Evolutionary conservation across 2,329 filamentous ascomycete genomes (phyloP), one percentile per base, ranked within the genome.

Genomic region (Cordyceps fumosorosea): DNA sequence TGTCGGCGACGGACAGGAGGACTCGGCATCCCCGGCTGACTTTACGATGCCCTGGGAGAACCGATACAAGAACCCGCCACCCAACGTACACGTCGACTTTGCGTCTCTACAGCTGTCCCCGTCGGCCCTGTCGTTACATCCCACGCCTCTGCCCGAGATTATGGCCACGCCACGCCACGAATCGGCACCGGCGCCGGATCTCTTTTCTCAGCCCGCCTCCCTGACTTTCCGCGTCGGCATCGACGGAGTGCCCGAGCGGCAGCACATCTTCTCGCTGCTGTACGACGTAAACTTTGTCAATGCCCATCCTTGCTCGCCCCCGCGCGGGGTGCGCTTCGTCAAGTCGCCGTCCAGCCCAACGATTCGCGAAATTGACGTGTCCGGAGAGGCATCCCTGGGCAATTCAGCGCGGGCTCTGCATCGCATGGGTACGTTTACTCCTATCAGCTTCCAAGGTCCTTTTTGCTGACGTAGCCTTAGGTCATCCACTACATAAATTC

Each of bases 221-320:
- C 62, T 76, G 55, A 71, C 67, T 48, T 77, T 77, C 54, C 67
- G 64, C 2, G 73, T 77, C 5, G 70, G 71, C 1, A 67, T 76
- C 48, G 74, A 75, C 52, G 77, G 78, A 34, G 73, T 76, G 2
- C 68, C 72, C 2, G 74, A 76, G 1, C 74, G 77, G 51, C 74
- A 79, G 61, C 67, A 79, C 58, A 76, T 75, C 1, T 77, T 81
- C 57, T 68, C 77, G 1, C 71, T 89, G 11, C 72, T 74, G 6
- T 82, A 85, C 65, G 85, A 89, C 63, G 78, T 88, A 24, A 82
- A 81, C 66, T 89, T 89, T 69, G 83, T 88, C 20, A 88, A 86
- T 0, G 85, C 85, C 0, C 84, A 88, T 66, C 86, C 86, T 0
- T 89, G 86, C 67, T 79, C 83, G 5, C 80, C 83, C 1, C 84